A percentile compares a stretch with the other conserved stretches of the same genome.
These are phyloP conservation scores for Emmonsia crescens DNA, from an alignment of 2,329 filamentous ascomycete species.

Conservation along the genomic window DNA sequence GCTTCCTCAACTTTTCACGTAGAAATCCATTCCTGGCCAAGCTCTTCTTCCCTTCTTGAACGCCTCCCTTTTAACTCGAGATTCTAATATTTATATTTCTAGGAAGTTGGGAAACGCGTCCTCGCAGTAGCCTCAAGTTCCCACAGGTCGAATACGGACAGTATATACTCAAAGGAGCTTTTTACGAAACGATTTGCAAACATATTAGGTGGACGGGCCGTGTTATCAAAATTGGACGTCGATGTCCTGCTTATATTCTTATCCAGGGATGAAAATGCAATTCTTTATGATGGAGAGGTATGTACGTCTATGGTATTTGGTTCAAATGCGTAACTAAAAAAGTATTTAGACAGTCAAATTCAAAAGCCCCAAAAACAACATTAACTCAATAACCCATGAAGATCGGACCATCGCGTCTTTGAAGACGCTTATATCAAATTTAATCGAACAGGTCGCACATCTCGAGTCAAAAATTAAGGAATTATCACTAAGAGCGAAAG, in stretches of 20 bases:
- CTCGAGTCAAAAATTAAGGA: slow-evolving; percentile 46
- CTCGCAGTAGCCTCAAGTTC: slow-evolving; percentile 33
- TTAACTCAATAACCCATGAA: slow-evolving; percentile 55
- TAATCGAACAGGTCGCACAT: slow-evolving; percentile 56
- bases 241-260: slow-evolving; percentile 61
- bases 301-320: slow-evolving; percentile 31
- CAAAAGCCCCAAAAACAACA: slow-evolving; percentile 41
- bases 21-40: not conserved
- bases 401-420: slow-evolving; percentile 75
- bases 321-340: slow-evolving; percentile 32
- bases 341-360: slow-evolving; percentile 59
- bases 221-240: slow-evolving; percentile 53
- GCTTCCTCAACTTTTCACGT: not conserved
- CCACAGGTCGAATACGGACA: slow-evolving; percentile 47
- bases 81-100: not conserved
- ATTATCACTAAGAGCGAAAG: slow-evolving; percentile 46
- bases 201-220: slow-evolving; percentile 38
- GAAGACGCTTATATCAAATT: slow-evolving; percentile 56
- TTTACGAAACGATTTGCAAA: slow-evolving; percentile 51
- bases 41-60: not conserved
- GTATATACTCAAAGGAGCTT: slow-evolving; percentile 55
- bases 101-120: slow-evolving; percentile 47
- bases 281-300: slow-evolving; percentile 39
- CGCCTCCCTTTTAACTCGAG: not conserved
- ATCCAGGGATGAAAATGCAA: slow-evolving; percentile 51